A percentile compares a stretch with the other conserved stretches of the same genome.
Evolutionary conservation across 2,329 filamentous ascomycete genomes (phyloP).

Genomic region (Talaromyces sp.): DNA sequence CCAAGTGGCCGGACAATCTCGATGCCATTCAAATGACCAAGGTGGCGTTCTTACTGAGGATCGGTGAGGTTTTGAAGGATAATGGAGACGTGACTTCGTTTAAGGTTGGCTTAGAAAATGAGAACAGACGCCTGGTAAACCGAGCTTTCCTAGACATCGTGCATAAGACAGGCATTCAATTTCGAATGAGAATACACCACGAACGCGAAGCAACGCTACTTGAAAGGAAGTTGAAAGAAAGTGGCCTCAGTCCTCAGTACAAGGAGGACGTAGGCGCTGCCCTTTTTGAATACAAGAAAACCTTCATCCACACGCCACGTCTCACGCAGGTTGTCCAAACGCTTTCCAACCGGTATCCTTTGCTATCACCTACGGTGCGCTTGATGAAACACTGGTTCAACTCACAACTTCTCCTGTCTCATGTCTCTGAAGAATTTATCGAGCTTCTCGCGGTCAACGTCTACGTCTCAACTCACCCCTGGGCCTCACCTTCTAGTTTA

Average conservation of each 20-base stretch:
- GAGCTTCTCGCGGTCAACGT: slow-evolving; percentile 76
- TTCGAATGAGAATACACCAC: slow-evolving; percentile 83
- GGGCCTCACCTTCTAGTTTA: slow-evolving; percentile 70
- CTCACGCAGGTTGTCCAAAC: slow-evolving; percentile 79
- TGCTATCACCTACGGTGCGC: slow-evolving; percentile 77
- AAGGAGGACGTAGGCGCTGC: slow-evolving; percentile 68
- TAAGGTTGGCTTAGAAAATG: slow-evolving; percentile 77
- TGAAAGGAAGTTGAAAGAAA: slow-evolving; percentile 73
- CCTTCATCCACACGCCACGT: slow-evolving; percentile 68
- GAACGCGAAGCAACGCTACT: slow-evolving; percentile 81
- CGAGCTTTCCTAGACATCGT: slow-evolving; percentile 77
- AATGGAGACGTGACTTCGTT: slow-evolving; percentile 60
- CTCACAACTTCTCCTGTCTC: slow-evolving; percentile 71
- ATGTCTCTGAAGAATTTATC: slow-evolving; percentile 75
- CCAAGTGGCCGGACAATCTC: slow-evolving; percentile 89
- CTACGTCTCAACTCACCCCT: slow-evolving; percentile 80
- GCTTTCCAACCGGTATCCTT: slow-evolving; percentile 73
- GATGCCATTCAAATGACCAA: slow-evolving; percentile 91
- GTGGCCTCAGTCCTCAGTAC: slow-evolving; percentile 59
- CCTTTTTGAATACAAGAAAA: slow-evolving; percentile 67
- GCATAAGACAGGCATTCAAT: slow-evolving; percentile 67
- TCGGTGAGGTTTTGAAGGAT: slow-evolving; percentile 68
- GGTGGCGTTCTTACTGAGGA: slow-evolving; percentile 74
- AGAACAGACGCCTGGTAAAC: slow-evolving; percentile 65
- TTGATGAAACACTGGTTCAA: slow-evolving; percentile 88